Conservation (phyloP, 441 rosid species). For the Euphorbia schlechtendalii region DNA sequence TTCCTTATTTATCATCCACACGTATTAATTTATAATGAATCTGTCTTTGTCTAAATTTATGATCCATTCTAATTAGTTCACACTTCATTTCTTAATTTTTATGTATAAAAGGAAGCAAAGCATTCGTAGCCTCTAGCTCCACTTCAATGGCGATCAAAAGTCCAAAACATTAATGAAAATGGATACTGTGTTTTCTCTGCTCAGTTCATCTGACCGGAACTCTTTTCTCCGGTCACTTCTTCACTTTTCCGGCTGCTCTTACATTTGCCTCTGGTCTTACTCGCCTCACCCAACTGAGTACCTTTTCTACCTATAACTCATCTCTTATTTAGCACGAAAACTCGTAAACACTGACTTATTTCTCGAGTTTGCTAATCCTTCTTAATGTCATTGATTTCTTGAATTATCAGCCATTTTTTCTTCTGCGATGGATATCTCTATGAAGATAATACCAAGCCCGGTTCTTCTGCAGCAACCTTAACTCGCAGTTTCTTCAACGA, state of each 20-base stretch:
- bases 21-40: too few species aligned
- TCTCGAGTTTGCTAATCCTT: too few species aligned
- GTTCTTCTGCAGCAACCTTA: slow-evolving; percentile 34
- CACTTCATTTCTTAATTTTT: too few species aligned
- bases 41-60: too few species aligned
- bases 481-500: slow-evolving; percentile 39
- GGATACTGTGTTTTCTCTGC: slow-evolving; percentile 50
- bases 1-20: too few species aligned
- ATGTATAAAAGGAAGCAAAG: too few species aligned
- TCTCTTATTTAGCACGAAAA: not conserved
- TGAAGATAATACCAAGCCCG: slow-evolving; percentile 28
- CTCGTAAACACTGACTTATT: too few species aligned
- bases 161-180: slow-evolving; percentile 21
- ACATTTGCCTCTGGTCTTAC: slow-evolving; percentile 74
- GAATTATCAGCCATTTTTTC: slow-evolving; percentile 32
- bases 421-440: slow-evolving; percentile 47
- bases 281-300: slow-evolving; percentile 47
- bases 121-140: too few species aligned
- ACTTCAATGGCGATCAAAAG: too few species aligned
- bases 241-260: slow-evolving; percentile 43
- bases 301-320: not conserved
- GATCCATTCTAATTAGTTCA: too few species aligned
- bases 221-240: slow-evolving; percentile 39
- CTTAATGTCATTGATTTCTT: too few species aligned
- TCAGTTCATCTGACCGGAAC: slow-evolving; percentile 31